phyloP scores from a whole-genome alignment of 2,329 filamentous ascomycete species.

The Orbilia blumenaviensis region DNA sequence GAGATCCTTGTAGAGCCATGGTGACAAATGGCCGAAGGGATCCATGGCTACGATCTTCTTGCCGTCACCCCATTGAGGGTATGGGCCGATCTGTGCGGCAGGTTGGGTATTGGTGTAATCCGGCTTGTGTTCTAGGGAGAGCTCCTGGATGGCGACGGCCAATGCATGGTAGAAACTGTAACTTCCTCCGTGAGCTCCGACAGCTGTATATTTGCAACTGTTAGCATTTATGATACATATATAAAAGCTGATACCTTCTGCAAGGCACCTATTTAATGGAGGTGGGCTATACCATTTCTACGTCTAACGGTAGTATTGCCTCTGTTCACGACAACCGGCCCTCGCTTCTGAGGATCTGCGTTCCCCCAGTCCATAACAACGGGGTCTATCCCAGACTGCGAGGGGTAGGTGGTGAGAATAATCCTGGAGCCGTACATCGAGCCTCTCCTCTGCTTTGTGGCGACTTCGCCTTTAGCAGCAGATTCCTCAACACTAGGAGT shows the following conservation, averaged over 20 bases:
- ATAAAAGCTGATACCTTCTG: too few species aligned
- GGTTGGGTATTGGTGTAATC: constrained; percentile 89
- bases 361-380: constrained; percentile 88
- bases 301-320: constrained; percentile 77
- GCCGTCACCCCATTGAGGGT: constrained; percentile 85
- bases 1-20: constrained; percentile 81
- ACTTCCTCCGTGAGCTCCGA: constrained; percentile 82
- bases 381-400: constrained; percentile 93
- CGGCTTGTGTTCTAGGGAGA: constrained; percentile 80
- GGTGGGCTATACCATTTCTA: constrained; percentile 74
- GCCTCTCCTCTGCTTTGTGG: constrained; percentile 60
- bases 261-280: too few species aligned
- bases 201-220: constrained; percentile 62
- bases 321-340: constrained; percentile 87
- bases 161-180: constrained; percentile 96
- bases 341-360: constrained; percentile 75
- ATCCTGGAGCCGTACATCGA: constrained; percentile 67
- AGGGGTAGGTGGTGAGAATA: constrained; percentile 85
- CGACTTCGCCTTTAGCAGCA: constrained; percentile 25
- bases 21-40: constrained; percentile 85
- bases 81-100: constrained; percentile 86
- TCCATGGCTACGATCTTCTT: constrained; percentile 99
- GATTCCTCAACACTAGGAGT: constrained; percentile 59
- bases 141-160: constrained; percentile 88
- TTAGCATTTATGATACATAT: neutral